phyloP scores from a whole-genome alignment of 2,329 filamentous ascomycete species.

The Ceratocystiopsis minuta region DNA sequence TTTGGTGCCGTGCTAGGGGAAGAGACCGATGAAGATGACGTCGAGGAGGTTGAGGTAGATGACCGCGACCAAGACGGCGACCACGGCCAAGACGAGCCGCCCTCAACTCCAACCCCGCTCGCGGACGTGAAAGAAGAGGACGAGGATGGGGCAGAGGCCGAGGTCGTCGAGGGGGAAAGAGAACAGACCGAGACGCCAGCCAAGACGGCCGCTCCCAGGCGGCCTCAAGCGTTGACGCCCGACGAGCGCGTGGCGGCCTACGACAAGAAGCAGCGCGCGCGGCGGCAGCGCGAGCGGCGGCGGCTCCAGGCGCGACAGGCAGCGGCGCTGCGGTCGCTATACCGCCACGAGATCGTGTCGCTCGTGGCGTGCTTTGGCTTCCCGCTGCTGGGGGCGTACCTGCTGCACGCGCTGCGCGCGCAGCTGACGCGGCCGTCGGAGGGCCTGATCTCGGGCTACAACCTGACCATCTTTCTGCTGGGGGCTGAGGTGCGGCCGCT shows the following conservation, averaged over 20 bases:
- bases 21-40: conserved; percentile 6
- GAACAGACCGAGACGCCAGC: background rate
- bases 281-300: conserved; percentile 12
- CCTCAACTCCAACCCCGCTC: conserved; percentile 9
- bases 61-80: background rate
- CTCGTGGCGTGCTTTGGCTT: conserved; percentile 63
- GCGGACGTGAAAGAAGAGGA: conserved; percentile 29
- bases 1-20: too few relatives aligned
- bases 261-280: conserved; percentile 3
- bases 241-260: conserved; percentile 1
- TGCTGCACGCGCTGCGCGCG: conserved; percentile 63
- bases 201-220: too few relatives aligned
- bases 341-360: conserved; percentile 56
- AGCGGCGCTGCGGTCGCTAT: conserved; percentile 43
- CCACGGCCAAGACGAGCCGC: too few relatives aligned
- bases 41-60: background rate
- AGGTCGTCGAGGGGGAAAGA: background rate
- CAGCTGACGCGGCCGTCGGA: conserved; percentile 73
- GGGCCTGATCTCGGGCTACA: conserved; percentile 79
- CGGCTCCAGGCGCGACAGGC: conserved; percentile 7
- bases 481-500: conserved; percentile 73
- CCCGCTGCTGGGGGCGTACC: conserved; percentile 61
- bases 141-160: conserved; percentile 5
- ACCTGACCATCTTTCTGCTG: conserved; percentile 76
- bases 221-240: background rate